A percentile compares a stretch with the other conserved stretches of the same genome.
Evolutionary conservation across 495 filamentous ascomycete genomes (phyloP).

Genomic region (Neurospora sp.): DNA sequence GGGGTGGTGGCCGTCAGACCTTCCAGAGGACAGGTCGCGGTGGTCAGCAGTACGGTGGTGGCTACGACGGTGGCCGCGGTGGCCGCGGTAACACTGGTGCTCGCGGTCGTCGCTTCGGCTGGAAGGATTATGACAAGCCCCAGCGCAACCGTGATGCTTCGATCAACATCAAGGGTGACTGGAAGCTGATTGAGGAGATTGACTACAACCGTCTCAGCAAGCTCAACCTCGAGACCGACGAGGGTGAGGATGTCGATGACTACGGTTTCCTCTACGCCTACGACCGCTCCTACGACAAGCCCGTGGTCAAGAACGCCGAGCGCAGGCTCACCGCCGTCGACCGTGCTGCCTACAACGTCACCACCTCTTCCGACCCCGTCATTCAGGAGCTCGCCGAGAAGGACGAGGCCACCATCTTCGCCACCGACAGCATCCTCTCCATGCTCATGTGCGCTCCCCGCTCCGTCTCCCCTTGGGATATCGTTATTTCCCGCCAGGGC

Average conservation of each 20-base stretch:
- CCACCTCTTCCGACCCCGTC: slow-evolving; percentile 86
- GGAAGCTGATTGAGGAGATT: slow-evolving; percentile 94
- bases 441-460: slow-evolving; percentile 98
- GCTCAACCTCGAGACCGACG: slow-evolving; percentile 86
- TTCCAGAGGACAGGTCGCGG: slow-evolving; percentile 36
- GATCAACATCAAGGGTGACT: slow-evolving; percentile 87
- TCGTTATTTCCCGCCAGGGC: slow-evolving; percentile 80
- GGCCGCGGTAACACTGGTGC: slow-evolving; percentile 44
- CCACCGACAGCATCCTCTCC: slow-evolving; percentile 90
- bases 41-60: slow-evolving; percentile 31
- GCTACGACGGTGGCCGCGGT: slow-evolving; percentile 47
- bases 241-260: slow-evolving; percentile 87
- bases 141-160: slow-evolving; percentile 91
- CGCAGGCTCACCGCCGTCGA: slow-evolving; percentile 79
- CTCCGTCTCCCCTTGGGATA: slow-evolving; percentile 95
- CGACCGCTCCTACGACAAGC: slow-evolving; percentile 87
- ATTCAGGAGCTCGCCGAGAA: slow-evolving; percentile 96
- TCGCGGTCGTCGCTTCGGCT: slow-evolving; percentile 76
- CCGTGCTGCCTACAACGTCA: slow-evolving; percentile 94
- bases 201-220: slow-evolving; percentile 92
- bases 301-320: slow-evolving; percentile 77
- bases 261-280: slow-evolving; percentile 99
- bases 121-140: slow-evolving; percentile 99
- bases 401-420: slow-evolving; percentile 93
- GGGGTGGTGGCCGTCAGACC: slow-evolving; percentile 52